Evolutionary conservation across 805 yeast species (phyloP), one percentile per base, ranked within the genome.

Genomic region (Osmozyma mogii): DNA sequence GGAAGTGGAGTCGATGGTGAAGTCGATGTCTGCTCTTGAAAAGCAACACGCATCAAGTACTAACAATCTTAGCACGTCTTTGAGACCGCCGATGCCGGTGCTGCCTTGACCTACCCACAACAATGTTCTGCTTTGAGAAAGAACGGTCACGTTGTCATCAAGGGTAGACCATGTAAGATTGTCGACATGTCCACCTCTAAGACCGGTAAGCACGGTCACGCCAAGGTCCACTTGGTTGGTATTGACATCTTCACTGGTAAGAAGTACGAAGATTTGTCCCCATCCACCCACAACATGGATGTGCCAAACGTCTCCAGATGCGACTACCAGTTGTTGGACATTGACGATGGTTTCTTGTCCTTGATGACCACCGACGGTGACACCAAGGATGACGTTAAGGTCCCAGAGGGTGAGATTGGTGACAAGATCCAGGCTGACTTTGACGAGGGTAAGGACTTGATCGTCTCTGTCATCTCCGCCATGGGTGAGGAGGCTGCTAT

Each of bases 171-270:
- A 65, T 92, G 97, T 79, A 92, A 92, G 81, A 92, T 92, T 69
- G 94, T 92, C 57, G 98, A 92, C 68, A 92, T 92, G 98, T 92
- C 98, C 44, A 92, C 98, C 61, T 92, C 98, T 60, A 92, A 92
- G 83, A 92, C 98, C 55, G 98, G 98, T 74, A 92, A 92, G 96
- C 98, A 92, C 83, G 98, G 98, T 75, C 98, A 92, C 92, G 98
- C 98, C 67, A 92, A 92, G 80, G 98, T 92, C 69, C 97, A 92
- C 72, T 78, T 92, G 72, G 97, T 92, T 50, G 97, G 97, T 63
- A 79, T 84, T 56, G 98, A 92, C 68, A 89, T 92, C 68, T 92
- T 92, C 89, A 92, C 98, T 57, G 83, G 84, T 69, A 92, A 92
- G 88, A 92, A 92, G 78, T 80, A 88, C 69, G 98, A 92, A 80